Base-by-base conservation (phyloP, 805 yeast species). In the Cyberlindnera euphorbiae region DNA sequence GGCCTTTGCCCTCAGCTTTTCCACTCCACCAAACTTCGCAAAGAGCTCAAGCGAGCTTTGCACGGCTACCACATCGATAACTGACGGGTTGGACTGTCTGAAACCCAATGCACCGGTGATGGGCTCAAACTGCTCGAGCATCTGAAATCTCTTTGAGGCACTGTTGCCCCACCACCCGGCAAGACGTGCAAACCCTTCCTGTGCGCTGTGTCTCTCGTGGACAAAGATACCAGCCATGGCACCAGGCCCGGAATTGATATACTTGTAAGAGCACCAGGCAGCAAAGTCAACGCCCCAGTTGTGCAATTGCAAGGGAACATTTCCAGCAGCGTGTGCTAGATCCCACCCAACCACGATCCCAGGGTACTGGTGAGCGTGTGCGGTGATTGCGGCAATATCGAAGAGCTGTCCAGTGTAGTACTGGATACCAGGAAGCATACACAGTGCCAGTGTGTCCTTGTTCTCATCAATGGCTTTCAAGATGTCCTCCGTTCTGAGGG, bases 151-250 rank as follows among this genome's bases (percentile, higher is more conserved):
- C 24, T 75, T 75, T 2, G 51, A 49, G 0, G 80, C 65, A 47
- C 82, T 77, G 53, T 87, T 89, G 1, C 96, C 97, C 96, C 97
- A 89, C 97, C 97, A 89, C 1, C 97, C 97, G 0, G 96, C 95
- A 33, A 86, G 64, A 42, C 97, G 66, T 1, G 95, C 84, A 26
- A 67, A 50, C 14, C 52, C 45, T 23, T 55, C 50, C n/a, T 50
- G 48, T 11, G 64, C 45, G 17, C 51, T 62, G 42, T 59, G 69
- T 44, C 77, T 81, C 27, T 42, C 36, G 55, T 89, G 79, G 26
- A 89, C 80, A 51, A 76, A 89, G 16, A 86, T 69, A 1, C 96
- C 96, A 6, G 88, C 95, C 46, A 88, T 84, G 5, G 79, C 90
- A 30, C 97, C 97, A 0, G 97, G 96, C 0, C 97, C 97, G 4